Evolutionary conservation across 192 early-diverging fungal genomes (phyloP).

Genomic region (Linnemannia schmuckeri): DNA sequence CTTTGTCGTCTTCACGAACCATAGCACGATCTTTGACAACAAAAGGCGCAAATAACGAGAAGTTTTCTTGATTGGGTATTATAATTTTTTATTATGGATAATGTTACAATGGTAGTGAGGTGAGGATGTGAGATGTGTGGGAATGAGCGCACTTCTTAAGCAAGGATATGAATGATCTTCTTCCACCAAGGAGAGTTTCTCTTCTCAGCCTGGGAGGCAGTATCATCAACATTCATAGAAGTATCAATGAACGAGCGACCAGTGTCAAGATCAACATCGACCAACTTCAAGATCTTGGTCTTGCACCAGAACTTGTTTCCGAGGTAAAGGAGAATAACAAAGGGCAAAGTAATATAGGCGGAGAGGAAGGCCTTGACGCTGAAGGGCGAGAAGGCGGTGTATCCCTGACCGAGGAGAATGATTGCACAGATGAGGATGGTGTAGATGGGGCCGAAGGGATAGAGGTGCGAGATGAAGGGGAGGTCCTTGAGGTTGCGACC

Average conservation of each 20-base stretch:
- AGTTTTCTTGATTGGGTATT: neutral
- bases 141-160: neutral
- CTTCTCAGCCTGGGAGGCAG: neutral
- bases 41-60: neutral
- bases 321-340: constrained; percentile 69
- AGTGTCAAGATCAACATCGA: constrained; percentile 74
- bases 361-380: constrained; percentile 64
- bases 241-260: constrained; percentile 48
- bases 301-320: constrained; percentile 72
- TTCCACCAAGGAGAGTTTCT: neutral
- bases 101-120: neutral
- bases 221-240: neutral
- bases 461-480: constrained; percentile 75
- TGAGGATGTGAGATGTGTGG: neutral
- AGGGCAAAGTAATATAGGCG: constrained; percentile 71
- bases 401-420: constrained; percentile 74
- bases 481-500: constrained; percentile 70
- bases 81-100: neutral
- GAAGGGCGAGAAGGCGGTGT: constrained; percentile 59
- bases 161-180: neutral
- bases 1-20: no score
- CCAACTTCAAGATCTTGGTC: constrained; percentile 69
- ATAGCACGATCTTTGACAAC: no score
- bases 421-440: constrained; percentile 69
- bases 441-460: constrained; percentile 76